Evolutionary conservation across 2,329 filamentous ascomycete species (phyloP), one percentile per base, ranked within the genome.

Genomic region (Pseudocercospora fijiensis): DNA sequence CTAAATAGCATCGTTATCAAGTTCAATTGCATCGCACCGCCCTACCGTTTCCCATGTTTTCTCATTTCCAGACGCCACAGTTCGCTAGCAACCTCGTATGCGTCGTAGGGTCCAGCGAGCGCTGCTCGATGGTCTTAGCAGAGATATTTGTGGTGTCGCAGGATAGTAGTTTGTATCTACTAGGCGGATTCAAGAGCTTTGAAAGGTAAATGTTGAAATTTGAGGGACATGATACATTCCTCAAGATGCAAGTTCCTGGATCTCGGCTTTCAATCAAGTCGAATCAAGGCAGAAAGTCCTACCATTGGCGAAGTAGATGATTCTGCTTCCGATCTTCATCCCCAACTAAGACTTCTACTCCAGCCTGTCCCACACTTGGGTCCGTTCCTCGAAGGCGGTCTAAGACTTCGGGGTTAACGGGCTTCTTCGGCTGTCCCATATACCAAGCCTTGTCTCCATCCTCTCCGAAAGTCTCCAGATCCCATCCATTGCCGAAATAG

Each of bases 401-500:
- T 22, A 57, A 37, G 0, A 41, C 55, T 6, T 43, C 20, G n/a
- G 11, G 9, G 6, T 18, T 33, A 13, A 57, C 33, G n/a, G 33
- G 30, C 28, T 13, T 57, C 55, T 22, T 22, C 2, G 30, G 18
- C 9, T 24, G 13, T 4, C 55, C 55, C 55, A 57, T 57, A 45
- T 57, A 57, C 55, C 55, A 57, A 41, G 22, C 37, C 33, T 57
- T 57, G 24, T 57, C 55, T 2, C 16, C 55, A n/a, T 41, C 55
- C 11, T 26, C 22, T 13, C 55, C 55, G 3, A n/a, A 57, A 9
- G 55, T 41, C 55, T 57, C 55, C 33, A 24, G 8, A 43, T 57
- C 55, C 55, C 55, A 57, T 18, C 65, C 65, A 45, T 67, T 67
- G 5, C 61, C 65, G 24, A 67, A 64, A 30, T 64, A 67, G 8